Conservation (phyloP, 2,329 filamentous ascomycete species). For the Zelopaecilomyces penicillatus region DNA sequence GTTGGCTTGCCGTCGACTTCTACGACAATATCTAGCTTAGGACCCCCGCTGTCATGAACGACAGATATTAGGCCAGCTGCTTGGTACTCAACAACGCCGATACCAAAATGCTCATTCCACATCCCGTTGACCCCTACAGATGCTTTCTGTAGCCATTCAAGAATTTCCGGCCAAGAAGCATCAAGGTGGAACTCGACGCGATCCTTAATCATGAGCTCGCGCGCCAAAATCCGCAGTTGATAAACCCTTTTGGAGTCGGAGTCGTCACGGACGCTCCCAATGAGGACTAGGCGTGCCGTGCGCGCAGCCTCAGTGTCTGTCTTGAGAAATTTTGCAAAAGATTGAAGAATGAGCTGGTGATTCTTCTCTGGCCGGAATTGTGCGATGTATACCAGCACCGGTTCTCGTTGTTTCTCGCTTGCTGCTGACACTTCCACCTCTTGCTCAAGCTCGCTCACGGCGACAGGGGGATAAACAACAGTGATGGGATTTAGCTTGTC, state of each 20-base stretch:
- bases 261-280: constrained; percentile 87
- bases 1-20: constrained; percentile 70
- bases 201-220: constrained; percentile 78
- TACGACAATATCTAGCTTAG: constrained; percentile 87
- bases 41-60: constrained; percentile 87
- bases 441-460: constrained; percentile 73
- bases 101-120: constrained; percentile 99
- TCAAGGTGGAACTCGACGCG: constrained; percentile 82
- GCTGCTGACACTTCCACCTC: constrained; percentile 62
- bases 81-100: constrained; percentile 96
- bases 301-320: constrained; percentile 40
- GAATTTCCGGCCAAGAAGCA: constrained; percentile 78
- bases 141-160: constrained; percentile 66
- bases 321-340: constrained; percentile 71
- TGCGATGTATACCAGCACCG: constrained; percentile 80
- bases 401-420: constrained; percentile 62
- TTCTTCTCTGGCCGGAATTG: constrained; percentile 98
- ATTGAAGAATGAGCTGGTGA: constrained; percentile 74
- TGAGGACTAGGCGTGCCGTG: constrained; percentile 64
- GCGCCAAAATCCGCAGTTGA: constrained; percentile 74
- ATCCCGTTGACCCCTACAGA: constrained; percentile 92
- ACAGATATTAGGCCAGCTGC: constrained; percentile 88
- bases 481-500: constrained; percentile 48
- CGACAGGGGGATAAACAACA: constrained; percentile 86
- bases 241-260: constrained; percentile 78